Evolutionary conservation across 2,329 filamentous ascomycete genomes (phyloP), one percentile per base, ranked within the genome.

Genomic region (Fusarium piperis): DNA sequence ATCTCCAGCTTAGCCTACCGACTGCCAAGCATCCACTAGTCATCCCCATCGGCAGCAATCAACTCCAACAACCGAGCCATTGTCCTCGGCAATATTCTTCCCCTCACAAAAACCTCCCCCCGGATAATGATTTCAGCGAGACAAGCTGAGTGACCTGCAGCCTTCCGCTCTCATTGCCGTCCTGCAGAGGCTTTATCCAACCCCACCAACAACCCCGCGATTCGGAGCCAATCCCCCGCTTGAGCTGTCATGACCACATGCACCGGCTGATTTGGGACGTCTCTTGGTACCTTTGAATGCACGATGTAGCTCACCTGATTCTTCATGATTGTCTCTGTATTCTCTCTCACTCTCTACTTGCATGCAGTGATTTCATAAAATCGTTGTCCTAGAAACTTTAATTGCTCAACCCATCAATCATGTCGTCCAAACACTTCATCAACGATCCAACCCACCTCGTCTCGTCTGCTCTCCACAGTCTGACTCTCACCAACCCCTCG

Each of bases 401-500:
- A 51, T 51, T 30, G 26, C 32, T 51, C 10, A 51, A 32, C 26
- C 46, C 32, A 33, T 35, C 51, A 72, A 78, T 38, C 73, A 85
- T 85, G 83, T 89, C 89, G 33, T 79, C 86, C 67, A 97, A 96
- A 85, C 95, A 98, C 84, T 97, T 98, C 85, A 90, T 97, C 85
- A 91, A 94, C 81, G 93, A 97, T 79, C 90, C 94, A 44, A 89
- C 90, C 59, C 88, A 92, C 77, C 89, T 98, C 58, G 94, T 98
- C 79, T 87, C 89, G 78, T 86, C 90, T 44, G 93, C 95, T 48
- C 90, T 98, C 20, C 88, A 90, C 76, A 90, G 92, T 70, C 86
- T 96, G 35, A 95, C 94, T 23, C 85, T 93, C 68, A 94, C 93
- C 57, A 98, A 98, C 81, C 95, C 95, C 10, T 92, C 92, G 36